Conservation (phyloP, 2,329 filamentous ascomycete species). For the Colletotrichum tamarilloi region DNA sequence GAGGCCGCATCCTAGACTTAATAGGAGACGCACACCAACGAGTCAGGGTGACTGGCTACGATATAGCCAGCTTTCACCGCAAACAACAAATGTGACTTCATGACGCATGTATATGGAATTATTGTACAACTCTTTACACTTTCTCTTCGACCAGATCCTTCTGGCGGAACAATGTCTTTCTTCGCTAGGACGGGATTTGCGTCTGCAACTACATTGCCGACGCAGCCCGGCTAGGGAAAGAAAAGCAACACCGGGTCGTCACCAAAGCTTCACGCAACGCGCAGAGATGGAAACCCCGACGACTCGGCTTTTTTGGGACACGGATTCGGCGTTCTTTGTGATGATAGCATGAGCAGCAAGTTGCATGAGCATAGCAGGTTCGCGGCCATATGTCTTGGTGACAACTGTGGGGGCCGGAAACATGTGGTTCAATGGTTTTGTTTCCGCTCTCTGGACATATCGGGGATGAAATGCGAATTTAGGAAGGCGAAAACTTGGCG, state of each 20-base stretch:
- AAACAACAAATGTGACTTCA: constrained; percentile 36
- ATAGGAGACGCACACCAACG: background rate
- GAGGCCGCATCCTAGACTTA: constrained; percentile 42
- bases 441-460: constrained; percentile 37
- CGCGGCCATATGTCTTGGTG: constrained; percentile 23
- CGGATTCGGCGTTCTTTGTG: constrained; percentile 44
- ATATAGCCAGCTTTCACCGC: constrained; percentile 3
- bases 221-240: background rate
- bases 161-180: constrained; percentile 23
- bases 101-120: constrained; percentile 51
- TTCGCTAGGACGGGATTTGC: background rate
- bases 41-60: constrained; percentile 7
- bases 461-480: constrained; percentile 30
- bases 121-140: constrained; percentile 47
- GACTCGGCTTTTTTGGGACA: constrained; percentile 19
- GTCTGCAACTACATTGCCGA: background rate
- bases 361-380: constrained; percentile 43
- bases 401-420: constrained; percentile 29
- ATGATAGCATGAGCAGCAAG: constrained; percentile 53
- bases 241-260: constrained; percentile 22
- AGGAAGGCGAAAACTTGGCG: constrained; percentile 24
- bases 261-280: background rate
- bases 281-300: background rate
- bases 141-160: constrained; percentile 21
- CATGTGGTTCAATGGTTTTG: constrained; percentile 21